Evolutionary conservation across 2,329 filamentous ascomycete genomes (phyloP), one percentile per base, ranked within the genome.

Genomic region (Shiraia bambusicola): DNA sequence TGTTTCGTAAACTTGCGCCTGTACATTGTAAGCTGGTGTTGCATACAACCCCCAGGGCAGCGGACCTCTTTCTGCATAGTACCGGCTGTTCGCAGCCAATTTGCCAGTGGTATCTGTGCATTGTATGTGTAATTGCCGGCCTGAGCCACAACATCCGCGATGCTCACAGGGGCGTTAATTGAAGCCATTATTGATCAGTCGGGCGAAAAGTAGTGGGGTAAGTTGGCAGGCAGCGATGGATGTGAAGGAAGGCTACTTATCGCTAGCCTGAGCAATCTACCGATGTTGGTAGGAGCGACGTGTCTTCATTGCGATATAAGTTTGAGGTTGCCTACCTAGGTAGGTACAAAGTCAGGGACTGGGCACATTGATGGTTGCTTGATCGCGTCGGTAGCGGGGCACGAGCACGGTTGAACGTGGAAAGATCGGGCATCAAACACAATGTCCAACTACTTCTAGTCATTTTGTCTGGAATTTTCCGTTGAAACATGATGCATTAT

Each of bases 81-180:
- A 46, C 87, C 83, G 5, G 89, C 88, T 2, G 90, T 87, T 26
- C 89, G 81, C 19, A 90, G 73, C 87, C 90, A 95, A 66, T 86
- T 83, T 52, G 84, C 86, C 42, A 97, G 76, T 2, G 86, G 80
- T 37, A 95, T 86, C 24, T 79, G 77, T 2, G 79, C 77, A 65
- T 90, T 88, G 72, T 91, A 97, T 42, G 86, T 82, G 65, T 93
- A 96, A 51, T 86, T 81, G 50, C 84, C 77, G 2, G 92, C 93
- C 54, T 84, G 82, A 22, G 79, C 76, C 9, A 84, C 81, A 46
- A 97, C 86, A 62, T 94, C 86, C 59, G 85, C 84, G 42, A 93
- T 79, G 52, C 77, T 90, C 69, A 86, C 72, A 28, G 90, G 90
- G 27, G 56, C 58, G 41, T 53, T 57, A 41, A 56, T 37, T 9